Percentiles rank a stretch among this genome's conserved stretches.
These are phyloP conservation scores for Penicillium occitanis DNA, from an alignment of 2,329 filamentous ascomycete species.

Conservation along the genomic window DNA sequence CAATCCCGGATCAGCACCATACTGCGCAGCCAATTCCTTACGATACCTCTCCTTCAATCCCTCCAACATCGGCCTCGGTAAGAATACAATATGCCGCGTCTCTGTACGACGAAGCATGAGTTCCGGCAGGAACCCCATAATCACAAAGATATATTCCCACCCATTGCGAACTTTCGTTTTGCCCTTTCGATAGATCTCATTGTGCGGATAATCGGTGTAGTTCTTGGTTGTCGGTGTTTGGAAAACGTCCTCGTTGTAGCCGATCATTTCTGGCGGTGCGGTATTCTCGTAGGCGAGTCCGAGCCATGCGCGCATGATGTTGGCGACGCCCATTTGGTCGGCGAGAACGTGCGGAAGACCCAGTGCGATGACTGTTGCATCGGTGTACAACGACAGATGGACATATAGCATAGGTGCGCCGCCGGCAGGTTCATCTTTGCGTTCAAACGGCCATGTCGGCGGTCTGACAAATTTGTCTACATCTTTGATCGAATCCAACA, in stretches of 20 bases:
- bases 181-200: not conserved
- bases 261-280: not conserved
- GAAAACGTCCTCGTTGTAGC: not conserved
- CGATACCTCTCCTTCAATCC: not conserved
- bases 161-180: not conserved
- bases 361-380: conserved; percentile 1
- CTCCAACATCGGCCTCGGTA: not conserved
- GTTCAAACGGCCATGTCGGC: not conserved
- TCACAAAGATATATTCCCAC: not conserved
- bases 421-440: not conserved
- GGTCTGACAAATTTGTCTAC: not conserved
- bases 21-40: not conserved
- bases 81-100: not conserved
- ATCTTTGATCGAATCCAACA: not conserved
- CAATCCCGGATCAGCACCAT: not conserved
- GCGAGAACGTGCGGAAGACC: not conserved
- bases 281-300: not conserved
- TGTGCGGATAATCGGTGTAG: not conserved
- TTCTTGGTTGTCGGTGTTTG: not conserved
- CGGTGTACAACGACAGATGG: conserved; percentile 4
- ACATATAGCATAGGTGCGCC: not conserved
- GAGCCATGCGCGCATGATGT: conserved; percentile 12
- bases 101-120: not conserved
- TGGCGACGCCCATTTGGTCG: conserved; percentile 2
- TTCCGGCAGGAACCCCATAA: not conserved